Percentiles rank a stretch among this genome's conserved stretches.
Conservation (phyloP, 2,329 filamentous ascomycete genomes). For the Xylariaceae sp. region DNA sequence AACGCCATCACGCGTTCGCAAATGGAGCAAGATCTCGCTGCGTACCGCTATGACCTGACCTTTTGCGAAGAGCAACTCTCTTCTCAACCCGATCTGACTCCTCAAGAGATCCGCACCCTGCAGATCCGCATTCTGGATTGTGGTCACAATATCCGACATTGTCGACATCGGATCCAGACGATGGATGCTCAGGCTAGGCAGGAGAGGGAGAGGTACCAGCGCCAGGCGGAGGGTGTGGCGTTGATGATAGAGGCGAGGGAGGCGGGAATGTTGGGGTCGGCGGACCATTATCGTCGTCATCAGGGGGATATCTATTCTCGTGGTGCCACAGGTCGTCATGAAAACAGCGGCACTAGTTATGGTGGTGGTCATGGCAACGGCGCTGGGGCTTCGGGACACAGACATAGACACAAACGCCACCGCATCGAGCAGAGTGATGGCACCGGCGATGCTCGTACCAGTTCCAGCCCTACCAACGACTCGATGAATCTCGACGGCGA, state of each 20-base stretch:
- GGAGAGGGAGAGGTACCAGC: no score
- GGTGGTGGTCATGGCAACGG: slow-evolving; percentile 7
- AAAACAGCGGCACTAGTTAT: not conserved
- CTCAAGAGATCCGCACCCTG: slow-evolving; percentile 39
- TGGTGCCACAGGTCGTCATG: not conserved
- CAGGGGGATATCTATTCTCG: slow-evolving; percentile 11
- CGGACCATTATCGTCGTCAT: slow-evolving; percentile 1
- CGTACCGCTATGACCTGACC: slow-evolving; percentile 41
- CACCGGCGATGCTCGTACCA: slow-evolving; percentile 1
- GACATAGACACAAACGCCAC: slow-evolving; percentile 18
- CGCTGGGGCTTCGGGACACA: slow-evolving; percentile 3
- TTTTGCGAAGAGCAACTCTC: slow-evolving; percentile 37
- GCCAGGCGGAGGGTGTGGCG: not conserved
- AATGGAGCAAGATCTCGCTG: slow-evolving; percentile 39
- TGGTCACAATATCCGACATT: slow-evolving; percentile 41
- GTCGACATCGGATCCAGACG: slow-evolving; percentile 38
- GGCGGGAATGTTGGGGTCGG: not conserved
- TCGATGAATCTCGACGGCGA: slow-evolving; percentile 6
- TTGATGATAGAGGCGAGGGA: not conserved
- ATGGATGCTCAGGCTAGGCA: slow-evolving; percentile 35
- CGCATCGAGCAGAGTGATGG: slow-evolving; percentile 10
- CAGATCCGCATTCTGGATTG: slow-evolving; percentile 42
- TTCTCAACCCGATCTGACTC: slow-evolving; percentile 31
- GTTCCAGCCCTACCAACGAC: slow-evolving; percentile 15
- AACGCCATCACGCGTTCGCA: slow-evolving; percentile 34